A percentile compares a stretch with the other conserved stretches of the same genome.
phyloP scores from a whole-genome alignment of 163 green algal genomes.

The Scenedesmus sp. region DNA sequence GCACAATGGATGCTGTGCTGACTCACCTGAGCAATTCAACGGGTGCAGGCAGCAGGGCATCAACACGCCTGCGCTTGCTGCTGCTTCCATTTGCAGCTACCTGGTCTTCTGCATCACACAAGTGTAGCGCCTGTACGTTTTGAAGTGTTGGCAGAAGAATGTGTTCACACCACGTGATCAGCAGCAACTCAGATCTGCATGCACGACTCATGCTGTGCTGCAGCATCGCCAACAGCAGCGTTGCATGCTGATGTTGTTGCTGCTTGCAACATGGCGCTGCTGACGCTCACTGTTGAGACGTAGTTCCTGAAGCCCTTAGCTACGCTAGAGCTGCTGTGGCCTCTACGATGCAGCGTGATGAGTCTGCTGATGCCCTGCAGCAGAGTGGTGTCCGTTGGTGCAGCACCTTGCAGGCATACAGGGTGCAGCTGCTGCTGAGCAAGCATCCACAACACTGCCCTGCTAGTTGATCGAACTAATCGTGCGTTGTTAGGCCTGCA shows the following conservation, averaged over 20 bases:
- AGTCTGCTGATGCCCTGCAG: not conserved
- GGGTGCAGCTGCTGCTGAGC: not conserved
- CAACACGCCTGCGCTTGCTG: constrained; percentile 7
- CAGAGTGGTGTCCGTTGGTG: not conserved
- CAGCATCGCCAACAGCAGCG: not conserved
- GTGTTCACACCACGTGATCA: too few relatives aligned
- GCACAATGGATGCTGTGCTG: not conserved
- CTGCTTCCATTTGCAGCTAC: not conserved
- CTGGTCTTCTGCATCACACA: not conserved
- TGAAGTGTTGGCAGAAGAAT: not conserved
- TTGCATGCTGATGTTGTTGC: not conserved
- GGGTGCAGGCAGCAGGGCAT: not conserved
- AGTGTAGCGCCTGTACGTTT: not conserved
- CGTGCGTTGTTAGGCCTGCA: not conserved
- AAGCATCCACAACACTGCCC: too few relatives aligned
- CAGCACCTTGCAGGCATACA: not conserved
- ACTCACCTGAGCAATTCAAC: not conserved
- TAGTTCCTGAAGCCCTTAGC: not conserved
- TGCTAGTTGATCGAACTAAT: not conserved
- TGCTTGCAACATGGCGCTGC: not conserved
- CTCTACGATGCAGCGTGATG: not conserved
- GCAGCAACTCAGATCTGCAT: too few relatives aligned
- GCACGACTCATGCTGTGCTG: not conserved
- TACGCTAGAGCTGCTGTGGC: not conserved
- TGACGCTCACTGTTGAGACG: not conserved